phyloP scores from a whole-genome alignment of 495 filamentous ascomycete genomes.

The Pseudotulostoma volvatum region DNA sequence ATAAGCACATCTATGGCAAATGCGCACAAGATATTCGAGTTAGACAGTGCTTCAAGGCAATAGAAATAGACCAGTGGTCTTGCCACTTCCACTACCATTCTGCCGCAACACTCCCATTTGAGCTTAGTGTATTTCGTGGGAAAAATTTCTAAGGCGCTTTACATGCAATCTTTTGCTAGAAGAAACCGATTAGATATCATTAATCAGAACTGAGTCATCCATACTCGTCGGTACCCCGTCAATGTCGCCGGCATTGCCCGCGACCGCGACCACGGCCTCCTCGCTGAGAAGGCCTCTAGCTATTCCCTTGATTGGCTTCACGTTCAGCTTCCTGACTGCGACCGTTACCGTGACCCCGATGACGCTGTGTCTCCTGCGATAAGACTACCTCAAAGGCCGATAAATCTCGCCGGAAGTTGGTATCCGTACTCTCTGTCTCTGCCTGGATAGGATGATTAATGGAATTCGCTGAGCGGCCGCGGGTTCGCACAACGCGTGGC shows the following conservation, averaged over 20 bases:
- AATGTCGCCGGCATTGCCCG: background rate
- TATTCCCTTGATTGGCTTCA: background rate
- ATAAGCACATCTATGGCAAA: no score
- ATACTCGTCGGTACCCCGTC: background rate
- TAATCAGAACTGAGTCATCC: background rate
- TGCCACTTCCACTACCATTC: background rate
- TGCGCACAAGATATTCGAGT: no score
- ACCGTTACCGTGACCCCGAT: background rate
- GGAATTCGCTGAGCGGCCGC: background rate
- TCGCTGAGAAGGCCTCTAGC: background rate
- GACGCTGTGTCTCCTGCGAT: background rate
- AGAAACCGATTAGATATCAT: background rate
- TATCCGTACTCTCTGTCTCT: background rate
- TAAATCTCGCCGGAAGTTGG: background rate
- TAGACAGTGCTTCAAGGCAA: no score
- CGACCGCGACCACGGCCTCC: background rate
- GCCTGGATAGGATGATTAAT: background rate
- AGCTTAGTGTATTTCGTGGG: background rate
- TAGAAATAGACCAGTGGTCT: conserved; percentile 4
- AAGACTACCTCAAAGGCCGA: background rate
- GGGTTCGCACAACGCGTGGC: background rate
- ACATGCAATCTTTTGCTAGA: background rate
- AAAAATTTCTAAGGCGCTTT: background rate
- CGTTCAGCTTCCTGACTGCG: background rate
- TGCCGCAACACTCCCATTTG: background rate